Base-by-base conservation (phyloP, 1,284 basidiomycete species). In the Neonothopanus nambi region DNA sequence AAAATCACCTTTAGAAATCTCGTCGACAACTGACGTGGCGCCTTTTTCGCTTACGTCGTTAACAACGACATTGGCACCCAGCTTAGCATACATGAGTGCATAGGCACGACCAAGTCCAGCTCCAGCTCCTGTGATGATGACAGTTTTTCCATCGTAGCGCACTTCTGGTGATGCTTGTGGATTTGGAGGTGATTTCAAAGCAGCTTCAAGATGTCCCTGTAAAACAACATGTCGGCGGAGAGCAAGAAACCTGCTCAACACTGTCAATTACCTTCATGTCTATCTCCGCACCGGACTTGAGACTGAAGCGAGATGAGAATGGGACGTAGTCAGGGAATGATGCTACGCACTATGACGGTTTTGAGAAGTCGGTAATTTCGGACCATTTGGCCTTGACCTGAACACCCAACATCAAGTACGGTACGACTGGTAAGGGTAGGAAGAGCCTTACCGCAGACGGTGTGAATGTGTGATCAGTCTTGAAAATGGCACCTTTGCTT, bases 31-130 rank as follows among this genome's bases (percentile, higher is more conserved):
- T 12, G 82, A 74, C 38, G 84, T 81, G 9, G 95, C 95, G 20
- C 83, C 87, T 64, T 92, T 91, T 66, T 91, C 89, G 66, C 80
- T 92, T 54, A 99, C 89, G 67, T 99, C 97, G 70, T 99, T 99
- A 56, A 99, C 85, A 39, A 99, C 92, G 33, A 99, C 92, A 65
- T 98, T 98, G 20, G 94, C 96, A 28, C 97, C 97, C 4, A 95
- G 82, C 57, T 82, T 85, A 39, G 81, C 93, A 65, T 91, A 99
- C 87, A 97, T 91, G 54, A 89, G 77, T 0, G 97, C 92, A 68
- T 99, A 98, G 4, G 87, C 85, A 43, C 95, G 87, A 23, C 97
- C 97, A 30, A 99, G 86, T 54, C 95, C 95, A 28, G 89, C 91
- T 39, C 95, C 95, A 13, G 93, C 91, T 48, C 97, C 97, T 2